Conservation (phyloP, 140 eudicot species). For the Erigeron philadelphicus region DNA sequence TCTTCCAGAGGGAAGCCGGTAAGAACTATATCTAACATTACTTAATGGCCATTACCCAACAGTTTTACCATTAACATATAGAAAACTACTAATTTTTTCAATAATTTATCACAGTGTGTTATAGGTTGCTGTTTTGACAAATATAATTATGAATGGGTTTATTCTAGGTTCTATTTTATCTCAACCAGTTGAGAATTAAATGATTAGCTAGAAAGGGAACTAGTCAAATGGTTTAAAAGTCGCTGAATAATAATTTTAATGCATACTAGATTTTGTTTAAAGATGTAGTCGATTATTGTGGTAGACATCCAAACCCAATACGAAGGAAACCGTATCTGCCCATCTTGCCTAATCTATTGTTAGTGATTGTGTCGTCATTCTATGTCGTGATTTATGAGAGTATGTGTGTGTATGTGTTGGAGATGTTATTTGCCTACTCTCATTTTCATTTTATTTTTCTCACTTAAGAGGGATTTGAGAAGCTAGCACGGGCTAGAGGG, state of each 20-base stretch:
- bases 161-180: not conserved
- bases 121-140: not conserved
- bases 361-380: no score
- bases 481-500: constrained; percentile 65
- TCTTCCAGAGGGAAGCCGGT: constrained; percentile 95
- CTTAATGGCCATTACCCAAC: constrained; percentile 2
- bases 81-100: not conserved
- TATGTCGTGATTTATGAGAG: no score
- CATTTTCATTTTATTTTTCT: constrained; percentile 11
- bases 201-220: not conserved
- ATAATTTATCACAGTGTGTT: not conserved
- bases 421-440: not conserved
- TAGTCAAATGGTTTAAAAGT: not conserved
- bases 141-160: not conserved
- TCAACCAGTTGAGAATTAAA: not conserved
- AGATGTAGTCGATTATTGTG: not conserved
- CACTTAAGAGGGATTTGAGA: constrained; percentile 78
- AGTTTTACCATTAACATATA: not conserved
- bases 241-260: not conserved
- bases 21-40: constrained; percentile 16
- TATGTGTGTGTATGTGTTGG: no score
- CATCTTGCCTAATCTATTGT: no score
- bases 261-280: no score
- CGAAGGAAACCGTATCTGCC: not conserved
- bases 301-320: not conserved